Conservation (phyloP, 805 yeast species). For the Starmera caribaea region DNA sequence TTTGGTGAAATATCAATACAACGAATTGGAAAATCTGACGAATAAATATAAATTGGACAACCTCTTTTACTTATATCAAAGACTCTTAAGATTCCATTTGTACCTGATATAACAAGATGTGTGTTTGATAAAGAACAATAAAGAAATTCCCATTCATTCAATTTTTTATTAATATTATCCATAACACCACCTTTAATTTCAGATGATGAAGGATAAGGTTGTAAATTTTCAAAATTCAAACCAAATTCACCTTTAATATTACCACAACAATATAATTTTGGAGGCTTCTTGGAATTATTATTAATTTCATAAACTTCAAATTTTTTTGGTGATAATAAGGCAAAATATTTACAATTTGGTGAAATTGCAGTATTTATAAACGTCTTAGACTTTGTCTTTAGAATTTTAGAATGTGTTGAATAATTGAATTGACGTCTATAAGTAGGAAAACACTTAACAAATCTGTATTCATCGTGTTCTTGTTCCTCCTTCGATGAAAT, state of each 20-base stretch:
- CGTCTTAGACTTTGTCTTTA: constrained; percentile 36
- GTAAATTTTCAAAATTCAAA: constrained; percentile 29
- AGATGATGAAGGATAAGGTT: constrained; percentile 12
- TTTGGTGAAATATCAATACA: constrained; percentile 64
- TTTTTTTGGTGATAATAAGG: constrained; percentile 51
- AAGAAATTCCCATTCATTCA: constrained; percentile 49
- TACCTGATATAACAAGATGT: constrained; percentile 56
- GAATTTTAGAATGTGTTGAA: constrained; percentile 41
- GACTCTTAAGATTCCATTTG: constrained; percentile 61
- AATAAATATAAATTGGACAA: constrained; percentile 54
- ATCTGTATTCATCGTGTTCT: constrained; percentile 50
- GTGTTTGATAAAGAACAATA: constrained; percentile 48
- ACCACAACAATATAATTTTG: constrained; percentile 58
- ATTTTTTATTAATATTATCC: constrained; percentile 13
- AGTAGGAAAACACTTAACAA: constrained; percentile 75
- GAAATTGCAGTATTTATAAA: constrained; percentile 51
- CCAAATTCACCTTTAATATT: constrained; percentile 64
- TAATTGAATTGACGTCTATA: constrained; percentile 54
- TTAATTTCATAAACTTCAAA: constrained; percentile 67
- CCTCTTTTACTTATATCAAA: constrained; percentile 51
- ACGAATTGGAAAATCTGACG: constrained; percentile 66
- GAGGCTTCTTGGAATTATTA: constrained; percentile 36
- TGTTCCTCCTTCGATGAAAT: constrained; percentile 5
- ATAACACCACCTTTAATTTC: constrained; percentile 10
- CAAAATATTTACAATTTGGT: constrained; percentile 56